Percentiles rank a stretch among this genome's conserved stretches.
Conservation (phyloP, 2,329 filamentous ascomycete genomes). For the Xylaria sp. region DNA sequence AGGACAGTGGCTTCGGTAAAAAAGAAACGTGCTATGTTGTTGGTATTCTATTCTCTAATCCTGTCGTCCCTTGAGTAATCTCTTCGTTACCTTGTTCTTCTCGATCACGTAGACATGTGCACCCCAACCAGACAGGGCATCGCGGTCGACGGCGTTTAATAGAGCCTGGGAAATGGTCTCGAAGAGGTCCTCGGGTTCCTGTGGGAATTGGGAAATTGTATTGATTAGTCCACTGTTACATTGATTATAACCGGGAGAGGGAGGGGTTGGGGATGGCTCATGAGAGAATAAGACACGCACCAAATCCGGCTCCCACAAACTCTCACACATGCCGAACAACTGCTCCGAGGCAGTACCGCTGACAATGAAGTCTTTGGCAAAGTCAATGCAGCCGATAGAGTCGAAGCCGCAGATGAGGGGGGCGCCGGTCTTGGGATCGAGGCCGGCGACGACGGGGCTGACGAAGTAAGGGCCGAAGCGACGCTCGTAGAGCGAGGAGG, state of each 20-base stretch:
- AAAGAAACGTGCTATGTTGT: not conserved
- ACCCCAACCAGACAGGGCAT: conserved; percentile 95
- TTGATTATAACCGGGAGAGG: not conserved
- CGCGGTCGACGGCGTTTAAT: conserved; percentile 91
- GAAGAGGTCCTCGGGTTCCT: conserved; percentile 91
- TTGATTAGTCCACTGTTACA: conserved; percentile 2
- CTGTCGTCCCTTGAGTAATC: conserved; percentile 95
- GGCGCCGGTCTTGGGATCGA: conserved; percentile 88
- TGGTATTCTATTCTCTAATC: conserved; percentile 52
- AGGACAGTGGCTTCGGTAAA: not conserved
- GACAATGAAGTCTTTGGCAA: conserved; percentile 99
- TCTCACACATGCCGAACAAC: conserved; percentile 97
- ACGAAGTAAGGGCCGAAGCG: conserved; percentile 97
- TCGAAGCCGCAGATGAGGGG: conserved; percentile 99
- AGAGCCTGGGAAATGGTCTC: conserved; percentile 96
- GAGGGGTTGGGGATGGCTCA: not conserved
- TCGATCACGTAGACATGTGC: conserved; percentile 99
- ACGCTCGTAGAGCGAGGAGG: conserved; percentile 84
- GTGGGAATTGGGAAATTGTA: not conserved
- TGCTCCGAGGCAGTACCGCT: conserved; percentile 94
- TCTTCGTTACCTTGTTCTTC: conserved; percentile 99
- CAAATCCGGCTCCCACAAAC: conserved; percentile 94
- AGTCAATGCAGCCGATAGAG: conserved; percentile 98
- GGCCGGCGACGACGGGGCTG: conserved; percentile 85
- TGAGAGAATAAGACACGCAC: conserved; percentile 47